Base-by-base conservation (phyloP, 306 rosid species). In the Prosopis cineraria region DNA sequence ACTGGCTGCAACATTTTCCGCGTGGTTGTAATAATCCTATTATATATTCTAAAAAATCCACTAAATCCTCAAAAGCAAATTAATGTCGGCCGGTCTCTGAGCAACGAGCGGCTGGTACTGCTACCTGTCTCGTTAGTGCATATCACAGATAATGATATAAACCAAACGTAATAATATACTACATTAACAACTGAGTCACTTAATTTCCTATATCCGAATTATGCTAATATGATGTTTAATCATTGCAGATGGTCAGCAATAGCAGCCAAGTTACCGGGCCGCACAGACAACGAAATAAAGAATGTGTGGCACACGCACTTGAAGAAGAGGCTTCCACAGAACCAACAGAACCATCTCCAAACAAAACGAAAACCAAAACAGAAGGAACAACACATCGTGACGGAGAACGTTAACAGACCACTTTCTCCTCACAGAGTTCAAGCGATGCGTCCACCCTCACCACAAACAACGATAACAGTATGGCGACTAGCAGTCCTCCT, bases 251-350 rank as follows among this genome's bases (percentile, higher is more conserved):
- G 98, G 98, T 94, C 98, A 6, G 84, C 89, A 8, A 94, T 94
- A 30, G 97, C 98, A 20, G 93, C 95, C 0, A 92, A 71, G 63
- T 77, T 94, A 76, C 97, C 97, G 0, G 98, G 98, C 1, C 82
- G 98, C 37, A 92, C 98, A 10, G 98, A 94, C 75, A 94, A 94
- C 24, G 97, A 94, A 56, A 92, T 94, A 8, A 94, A 94, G 78
- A 94, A 94, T 66, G 97, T 94, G 13, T 94, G 98, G 98, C 94
- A 94, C 85, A 92, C 98, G 50, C 96, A 90, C 68, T 79, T 94
- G 83, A 94, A 94, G 81, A 94, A 90, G 84, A 94, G 86, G 79
- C 78, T 90, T 47, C 83, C 70, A 40, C 84, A 83, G 52, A 5
- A 78, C 74, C 67, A 79, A 36, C 65, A 72, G 47, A 40, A 29